Conservation (phyloP, 345 rosid genomes). For the Populus tremula region DNA sequence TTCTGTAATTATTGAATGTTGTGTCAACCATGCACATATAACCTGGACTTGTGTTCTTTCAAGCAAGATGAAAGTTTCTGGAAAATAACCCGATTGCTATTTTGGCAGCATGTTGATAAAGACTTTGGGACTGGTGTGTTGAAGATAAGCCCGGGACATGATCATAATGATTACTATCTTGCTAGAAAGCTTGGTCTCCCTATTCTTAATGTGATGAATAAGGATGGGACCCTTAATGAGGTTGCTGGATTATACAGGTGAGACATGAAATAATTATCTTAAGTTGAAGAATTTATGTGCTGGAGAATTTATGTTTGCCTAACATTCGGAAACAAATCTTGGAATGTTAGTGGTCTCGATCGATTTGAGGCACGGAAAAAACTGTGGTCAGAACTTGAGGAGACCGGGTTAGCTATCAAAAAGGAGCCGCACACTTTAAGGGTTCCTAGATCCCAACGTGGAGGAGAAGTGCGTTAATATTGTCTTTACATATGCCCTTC, state of each 20-base stretch:
- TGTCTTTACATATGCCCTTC: conserved; percentile 11
- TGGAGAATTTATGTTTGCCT: conserved; percentile 13
- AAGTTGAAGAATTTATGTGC: conserved; percentile 8
- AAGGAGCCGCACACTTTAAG: conserved; percentile 71
- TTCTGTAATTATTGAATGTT: too few relatives aligned
- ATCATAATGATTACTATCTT: conserved; percentile 93
- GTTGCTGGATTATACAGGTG: conserved; percentile 94
- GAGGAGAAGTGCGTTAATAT: conserved; percentile 75
- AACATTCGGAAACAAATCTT: conserved; percentile 19
- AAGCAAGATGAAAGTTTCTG: background rate
- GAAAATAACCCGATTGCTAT: conserved; percentile 12
- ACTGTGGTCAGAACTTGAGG: conserved; percentile 93
- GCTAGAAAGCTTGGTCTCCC: conserved; percentile 98
- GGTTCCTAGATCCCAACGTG: conserved; percentile 97
- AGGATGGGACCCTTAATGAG: conserved; percentile 90
- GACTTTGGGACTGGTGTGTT: conserved; percentile 98
- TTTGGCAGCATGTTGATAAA: conserved; percentile 83
- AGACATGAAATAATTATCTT: conserved; percentile 16
- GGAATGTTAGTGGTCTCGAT: conserved; percentile 71
- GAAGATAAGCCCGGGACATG: conserved; percentile 99
- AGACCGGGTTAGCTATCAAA: conserved; percentile 81
- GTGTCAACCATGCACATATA: too few relatives aligned
- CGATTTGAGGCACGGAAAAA: conserved; percentile 89
- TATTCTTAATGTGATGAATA: conserved; percentile 92
- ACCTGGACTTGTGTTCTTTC: background rate